Base-by-base conservation (phyloP, 768 basidiomycete species). In the Glaciozyma antarctica region DNA sequence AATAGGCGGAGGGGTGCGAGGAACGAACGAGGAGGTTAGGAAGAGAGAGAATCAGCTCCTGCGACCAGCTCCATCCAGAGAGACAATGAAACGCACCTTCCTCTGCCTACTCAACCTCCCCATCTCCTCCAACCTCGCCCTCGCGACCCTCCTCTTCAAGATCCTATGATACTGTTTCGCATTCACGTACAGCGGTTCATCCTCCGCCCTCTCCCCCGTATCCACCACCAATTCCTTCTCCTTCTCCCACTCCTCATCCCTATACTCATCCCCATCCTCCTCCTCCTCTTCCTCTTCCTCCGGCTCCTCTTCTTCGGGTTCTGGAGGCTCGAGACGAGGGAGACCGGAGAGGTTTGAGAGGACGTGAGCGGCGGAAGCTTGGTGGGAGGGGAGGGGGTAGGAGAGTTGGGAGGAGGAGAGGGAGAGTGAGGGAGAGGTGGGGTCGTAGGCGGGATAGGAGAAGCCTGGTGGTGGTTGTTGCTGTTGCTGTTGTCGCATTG, bases 101-200 rank as follows among this genome's bases (percentile, higher is more conserved):
- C 95, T 82, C 77, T 94, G 88, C 71, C 86, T 82, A 64, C 90
- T 92, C 68, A 99, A 83, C 69, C 90, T 82, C 71, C 95, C 92
- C 60, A 98, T 82, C 77, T 98, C 94, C 74, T 95, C 93, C 60
- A 97, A 81, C 57, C 95, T 82, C 5, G 90, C 89, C 52, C 94
- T 80, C 8, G 94, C 92, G 71, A 88, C 83, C 62, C 95, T 83
- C 68, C 95, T 83, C 80, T 98, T 97, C 77, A 99, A 83, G 73
- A 99, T 98, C 75, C 95, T 88, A 73, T 93, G 91, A 77, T 98
- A 99, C 78, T 99, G 95, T 76, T 99, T 99, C 65, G 95, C 94
- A 73, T 99, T 99, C 65, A 99, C 95, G 79, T 97, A 97, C 71
- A 99, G 85, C 32, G 95, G 94, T 76, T 43, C 55, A 38, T 24